Base-by-base conservation (phyloP, 306 rosid species). In the Inga laurina region DNA sequence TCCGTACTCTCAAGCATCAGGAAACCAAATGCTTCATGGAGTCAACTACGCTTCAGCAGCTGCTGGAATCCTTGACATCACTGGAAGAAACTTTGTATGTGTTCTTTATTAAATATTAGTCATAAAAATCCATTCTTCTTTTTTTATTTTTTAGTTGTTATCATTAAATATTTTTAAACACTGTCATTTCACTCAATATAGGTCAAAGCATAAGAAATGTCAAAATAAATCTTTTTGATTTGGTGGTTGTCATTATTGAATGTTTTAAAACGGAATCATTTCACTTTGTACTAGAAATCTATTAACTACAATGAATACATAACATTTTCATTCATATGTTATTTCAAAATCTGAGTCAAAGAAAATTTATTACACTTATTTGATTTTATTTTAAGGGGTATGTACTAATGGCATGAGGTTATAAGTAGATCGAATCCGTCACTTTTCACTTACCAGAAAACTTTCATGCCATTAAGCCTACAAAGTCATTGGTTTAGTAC, bases 1-100 rank as follows among this genome's bases (percentile, higher is more conserved):
- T 35, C 77, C 99, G 19, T 86, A 84, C 91, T 82, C 93, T 39
- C 82, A 82, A 79, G 93, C 93, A 24, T 86, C 93, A n/a, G 90
- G 89, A 74, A 71, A 85, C 19, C 87, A 92, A 87, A 7, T 88
- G 21, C 91, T 90, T 77, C 90, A 89, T 46, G 99, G 98, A 76
- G 92, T 93, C 76, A 96, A 96, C 85, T 96, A 91, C 18, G 99
- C 98, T 62, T 96, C 98, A 6, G 97, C 99, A 3, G 99, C 99
- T 10, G 96, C 98, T 2, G 99, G 99, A 82, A 96, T 96, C 81
- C 97, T 96, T 56, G 99, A 92, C 69, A 79, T 10, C 79, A 93
- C 99, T 0, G 99, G 99, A 88, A 82, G 94, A 76, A 95, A 96
- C 90, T 96, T 95, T 80, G 98, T 96, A 80, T 65, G 90, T 8